Conservation (phyloP, 495 filamentous ascomycete species). For the Penicillium manginii region DNA sequence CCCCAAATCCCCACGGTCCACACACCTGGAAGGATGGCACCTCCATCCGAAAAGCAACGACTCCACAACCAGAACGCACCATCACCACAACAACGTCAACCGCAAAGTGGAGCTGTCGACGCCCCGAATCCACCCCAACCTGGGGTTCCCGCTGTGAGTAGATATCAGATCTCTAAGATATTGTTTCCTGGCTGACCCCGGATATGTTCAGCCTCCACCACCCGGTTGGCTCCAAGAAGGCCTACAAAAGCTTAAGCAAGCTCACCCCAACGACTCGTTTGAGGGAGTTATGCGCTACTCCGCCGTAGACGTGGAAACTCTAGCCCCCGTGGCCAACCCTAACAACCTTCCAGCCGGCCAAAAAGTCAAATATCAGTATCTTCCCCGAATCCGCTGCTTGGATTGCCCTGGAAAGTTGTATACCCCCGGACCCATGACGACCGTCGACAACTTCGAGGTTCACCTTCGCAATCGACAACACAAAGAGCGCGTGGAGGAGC, state of each 20-base stretch:
- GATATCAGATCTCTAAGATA: slow-evolving; percentile 19
- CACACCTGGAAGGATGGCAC: slow-evolving; percentile 61
- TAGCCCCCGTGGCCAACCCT: slow-evolving; percentile 53
- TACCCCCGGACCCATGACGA: slow-evolving; percentile 79
- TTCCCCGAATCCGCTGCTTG: slow-evolving; percentile 84
- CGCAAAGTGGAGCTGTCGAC: slow-evolving; percentile 66
- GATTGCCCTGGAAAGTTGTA: slow-evolving; percentile 96
- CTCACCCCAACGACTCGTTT: slow-evolving; percentile 77
- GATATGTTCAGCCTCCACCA: slow-evolving; percentile 64
- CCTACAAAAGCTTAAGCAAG: slow-evolving; percentile 62
- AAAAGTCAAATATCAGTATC: slow-evolving; percentile 68
- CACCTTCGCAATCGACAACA: slow-evolving; percentile 83
- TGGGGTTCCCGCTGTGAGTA: slow-evolving; percentile 63
- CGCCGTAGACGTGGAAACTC: slow-evolving; percentile 69
- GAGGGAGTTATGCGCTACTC: slow-evolving; percentile 87
- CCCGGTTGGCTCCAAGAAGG: slow-evolving; percentile 77
- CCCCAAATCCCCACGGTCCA: slow-evolving; percentile 28
- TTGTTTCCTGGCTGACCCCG: slow-evolving; percentile 26
- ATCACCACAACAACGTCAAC: slow-evolving; percentile 33
- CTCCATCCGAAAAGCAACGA: slow-evolving; percentile 53
- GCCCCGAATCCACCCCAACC: slow-evolving; percentile 60
- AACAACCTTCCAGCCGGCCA: slow-evolving; percentile 50
- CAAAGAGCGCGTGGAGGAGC: slow-evolving; percentile 70
- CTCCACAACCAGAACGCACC: slow-evolving; percentile 23
- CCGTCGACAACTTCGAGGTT: slow-evolving; percentile 86